A percentile compares a stretch with the other conserved stretches of the same genome.
Evolutionary conservation across 306 rosid genomes (phyloP).

Genomic region (Senna tora): DNA sequence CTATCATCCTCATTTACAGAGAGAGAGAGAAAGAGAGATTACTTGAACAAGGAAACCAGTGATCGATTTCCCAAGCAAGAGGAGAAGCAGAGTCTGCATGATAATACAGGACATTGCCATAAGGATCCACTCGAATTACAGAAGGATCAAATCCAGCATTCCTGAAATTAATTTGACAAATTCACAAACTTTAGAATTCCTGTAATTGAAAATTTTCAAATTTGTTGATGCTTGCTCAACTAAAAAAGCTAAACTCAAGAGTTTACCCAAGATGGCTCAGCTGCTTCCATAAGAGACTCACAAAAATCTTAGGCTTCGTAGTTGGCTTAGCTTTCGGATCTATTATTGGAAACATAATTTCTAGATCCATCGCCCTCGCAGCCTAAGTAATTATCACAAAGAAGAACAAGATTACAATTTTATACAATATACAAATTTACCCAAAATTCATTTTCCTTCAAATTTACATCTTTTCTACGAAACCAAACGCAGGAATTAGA

Average conservation of each 20-base stretch:
- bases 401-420: not conserved
- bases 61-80: constrained; percentile 96
- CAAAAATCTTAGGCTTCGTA: constrained; percentile 71
- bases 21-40: constrained; percentile 3
- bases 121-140: constrained; percentile 79
- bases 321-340: constrained; percentile 83
- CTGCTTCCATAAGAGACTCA: constrained; percentile 87
- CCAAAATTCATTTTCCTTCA: not conserved
- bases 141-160: constrained; percentile 98
- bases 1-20: constrained; percentile 9
- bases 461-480: not conserved
- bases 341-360: constrained; percentile 67
- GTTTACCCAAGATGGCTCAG: constrained; percentile 88
- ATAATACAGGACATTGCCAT: constrained; percentile 87
- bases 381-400: constrained; percentile 46
- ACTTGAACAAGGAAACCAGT: constrained; percentile 99
- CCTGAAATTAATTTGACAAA: constrained; percentile 48
- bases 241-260: constrained; percentile 28
- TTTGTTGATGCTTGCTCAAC: not conserved
- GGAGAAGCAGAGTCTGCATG: constrained; percentile 97
- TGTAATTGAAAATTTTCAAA: constrained; percentile 1
- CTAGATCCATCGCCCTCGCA: constrained; percentile 56
- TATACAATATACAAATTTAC: not conserved
- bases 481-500: constrained; percentile 1
- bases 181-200: not conserved